Evolutionary conservation across 2,329 filamentous ascomycete genomes (phyloP).

Genomic region (Epicoccum nigrum): DNA sequence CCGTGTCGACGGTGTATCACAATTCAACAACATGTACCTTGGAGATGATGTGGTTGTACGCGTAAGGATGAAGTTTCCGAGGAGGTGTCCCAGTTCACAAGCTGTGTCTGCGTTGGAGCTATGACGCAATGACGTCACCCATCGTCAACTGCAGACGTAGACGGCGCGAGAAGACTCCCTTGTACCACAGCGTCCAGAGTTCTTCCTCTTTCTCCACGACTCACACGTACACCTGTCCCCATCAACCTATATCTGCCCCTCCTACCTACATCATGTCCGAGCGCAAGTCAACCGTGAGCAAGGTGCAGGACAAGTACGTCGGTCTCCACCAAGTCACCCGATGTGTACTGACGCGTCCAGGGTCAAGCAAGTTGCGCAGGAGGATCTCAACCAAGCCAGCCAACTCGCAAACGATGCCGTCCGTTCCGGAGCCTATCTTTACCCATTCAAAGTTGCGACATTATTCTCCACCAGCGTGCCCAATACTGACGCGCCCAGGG

Average conservation of each 20-base stretch:
- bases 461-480: background rate
- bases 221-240: constrained; percentile 10
- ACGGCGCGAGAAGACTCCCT: background rate
- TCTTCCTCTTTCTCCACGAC: constrained; percentile 10
- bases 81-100: background rate
- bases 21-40: background rate
- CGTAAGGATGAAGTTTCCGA: background rate
- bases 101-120: background rate
- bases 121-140: background rate
- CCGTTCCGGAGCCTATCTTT: constrained; percentile 79
- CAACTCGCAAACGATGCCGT: constrained; percentile 70
- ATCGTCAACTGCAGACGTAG: background rate
- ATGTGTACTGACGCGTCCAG: too few relatives aligned
- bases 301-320: constrained; percentile 56
- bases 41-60: background rate
- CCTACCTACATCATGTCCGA: constrained; percentile 14
- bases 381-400: constrained; percentile 74
- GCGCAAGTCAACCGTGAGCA: constrained; percentile 16
- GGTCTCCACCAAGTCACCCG: too few relatives aligned
- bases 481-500: constrained; percentile 52
- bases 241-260: background rate
- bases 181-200: background rate
- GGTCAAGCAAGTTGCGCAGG: constrained; percentile 64
- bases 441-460: constrained; percentile 71
- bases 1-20: background rate